A percentile compares a stretch with the other conserved stretches of the same genome.
Conservation (phyloP, 2,329 filamentous ascomycete genomes). For the Trichoderma lentiforme region DNA sequence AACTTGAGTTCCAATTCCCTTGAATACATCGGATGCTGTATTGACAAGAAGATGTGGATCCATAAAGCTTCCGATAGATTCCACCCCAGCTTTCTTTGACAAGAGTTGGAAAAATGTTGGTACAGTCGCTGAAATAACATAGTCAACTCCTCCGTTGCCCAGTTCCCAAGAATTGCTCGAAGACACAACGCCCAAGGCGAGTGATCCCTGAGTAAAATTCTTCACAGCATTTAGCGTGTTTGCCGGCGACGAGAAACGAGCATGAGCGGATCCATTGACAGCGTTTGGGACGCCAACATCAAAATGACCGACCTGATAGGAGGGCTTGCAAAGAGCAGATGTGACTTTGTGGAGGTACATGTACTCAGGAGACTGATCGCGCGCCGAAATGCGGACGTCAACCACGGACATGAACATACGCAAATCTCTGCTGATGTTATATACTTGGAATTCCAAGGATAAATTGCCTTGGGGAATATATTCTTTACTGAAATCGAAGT, state of each 20-base stretch:
- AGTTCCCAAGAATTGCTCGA: not conserved
- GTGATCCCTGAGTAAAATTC: not conserved
- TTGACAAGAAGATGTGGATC: slow-evolving; percentile 19
- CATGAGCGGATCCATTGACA: slow-evolving; percentile 23
- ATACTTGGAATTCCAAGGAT: not conserved
- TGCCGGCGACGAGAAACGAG: slow-evolving; percentile 20
- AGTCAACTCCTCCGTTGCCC: slow-evolving; percentile 3
- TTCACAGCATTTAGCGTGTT: not conserved
- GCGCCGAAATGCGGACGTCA: not conserved
- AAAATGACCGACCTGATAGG: not conserved
- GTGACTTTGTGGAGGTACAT: slow-evolving; percentile 22
- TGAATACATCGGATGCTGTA: not conserved
- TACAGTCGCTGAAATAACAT: slow-evolving; percentile 22
- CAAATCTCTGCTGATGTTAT: not conserved
- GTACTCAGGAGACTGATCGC: not conserved
- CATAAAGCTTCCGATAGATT: slow-evolving; percentile 19
- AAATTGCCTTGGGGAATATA: slow-evolving; percentile 17
- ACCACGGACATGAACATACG: slow-evolving; percentile 7
- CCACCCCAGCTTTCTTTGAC: slow-evolving; percentile 22
- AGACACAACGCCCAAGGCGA: not conserved
- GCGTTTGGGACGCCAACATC: slow-evolving; percentile 22
- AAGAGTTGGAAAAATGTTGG: slow-evolving; percentile 29
- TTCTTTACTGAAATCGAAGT: slow-evolving; percentile 25
- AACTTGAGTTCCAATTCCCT: slow-evolving; percentile 1
- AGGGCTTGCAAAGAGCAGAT: slow-evolving; percentile 17